These are phyloP conservation scores for Sodiomyces alkalinus DNA, from an alignment of 2,329 filamentous ascomycete species.

Conservation along the genomic window DNA sequence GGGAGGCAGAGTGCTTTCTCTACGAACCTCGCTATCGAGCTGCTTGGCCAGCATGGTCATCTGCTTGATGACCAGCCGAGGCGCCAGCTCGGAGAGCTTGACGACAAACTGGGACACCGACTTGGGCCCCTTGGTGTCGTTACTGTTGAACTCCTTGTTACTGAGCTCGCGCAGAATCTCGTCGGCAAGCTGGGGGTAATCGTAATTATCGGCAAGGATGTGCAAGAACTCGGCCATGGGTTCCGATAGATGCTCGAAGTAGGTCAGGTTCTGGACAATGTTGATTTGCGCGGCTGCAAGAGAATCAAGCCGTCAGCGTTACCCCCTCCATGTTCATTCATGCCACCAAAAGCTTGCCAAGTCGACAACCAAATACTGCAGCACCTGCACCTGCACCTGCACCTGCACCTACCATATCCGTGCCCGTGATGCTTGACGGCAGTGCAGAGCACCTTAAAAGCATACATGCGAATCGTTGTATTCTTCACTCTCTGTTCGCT, in stretches of 20 bases:
- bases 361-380: too few species aligned
- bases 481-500: slow-evolving; percentile 86
- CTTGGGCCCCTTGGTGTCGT: slow-evolving; percentile 88
- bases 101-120: slow-evolving; percentile 89
- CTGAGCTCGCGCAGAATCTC: slow-evolving; percentile 88
- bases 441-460: slow-evolving; percentile 91
- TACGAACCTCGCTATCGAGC: slow-evolving; percentile 70
- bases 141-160: slow-evolving; percentile 96
- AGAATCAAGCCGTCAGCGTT: too few species aligned
- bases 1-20: too few species aligned
- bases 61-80: slow-evolving; percentile 88
- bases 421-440: slow-evolving; percentile 97
- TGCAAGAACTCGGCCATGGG: slow-evolving; percentile 98
- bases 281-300: slow-evolving; percentile 77
- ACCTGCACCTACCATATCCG: slow-evolving; percentile 69
- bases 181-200: slow-evolving; percentile 88
- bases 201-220: slow-evolving; percentile 91
- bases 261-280: slow-evolving; percentile 92
- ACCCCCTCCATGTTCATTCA: too few species aligned
- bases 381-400: too few species aligned
- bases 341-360: too few species aligned
- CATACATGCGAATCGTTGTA: slow-evolving; percentile 84
- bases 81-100: slow-evolving; percentile 82
- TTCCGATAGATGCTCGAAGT: slow-evolving; percentile 97
- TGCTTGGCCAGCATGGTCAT: slow-evolving; percentile 93